Base-by-base conservation (phyloP, 768 basidiomycete genomes). In the Tricholoma furcatifolium region DNA sequence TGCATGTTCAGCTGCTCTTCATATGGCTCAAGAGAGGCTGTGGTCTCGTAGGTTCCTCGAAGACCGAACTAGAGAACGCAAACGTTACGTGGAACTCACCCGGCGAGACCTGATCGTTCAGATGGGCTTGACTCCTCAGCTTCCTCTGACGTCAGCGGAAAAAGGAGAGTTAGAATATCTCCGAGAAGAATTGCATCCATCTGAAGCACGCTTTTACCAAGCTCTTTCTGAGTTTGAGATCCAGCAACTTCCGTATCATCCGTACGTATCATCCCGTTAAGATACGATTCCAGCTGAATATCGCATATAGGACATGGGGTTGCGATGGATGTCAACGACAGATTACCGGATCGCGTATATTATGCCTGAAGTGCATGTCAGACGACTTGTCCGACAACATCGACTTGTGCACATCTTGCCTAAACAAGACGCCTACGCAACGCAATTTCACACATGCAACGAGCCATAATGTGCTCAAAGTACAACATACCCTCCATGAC, bases 191-290 rank as follows among this genome's bases (percentile, higher is more conserved):
- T 53, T 72, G 32, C 64, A 69, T 46, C 71, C 70, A 18, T 65
- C 66, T 14, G 65, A 71, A 43, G 68, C 71, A 30, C 59, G 71
- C 10, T 68, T 72, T 44, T 72, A 69, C 51, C 65, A 67, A 38
- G 66, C 70, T 0, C 48, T 71, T 9, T 65, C 65, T 24, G 59
- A 67, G n/a, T 69, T 69, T 42, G 63, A 69, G 51, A 67, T 67
- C 20, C 65, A 67, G 30, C 68, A 70, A 47, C 58, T 69, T 10
- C 67, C 69, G n/a, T 70, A 65, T 62, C 69, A 70, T 55, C 67
- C 68, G 71, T 71, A 58, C 34, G 71, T 62, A 14, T 14, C 17
- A 23, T 49, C 15, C 10, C 14, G 3, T 11, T 24, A 3, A 10
- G 17, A 43, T 17, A 20, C 12, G 14, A 14, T 17, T 31, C 17